Conservation (phyloP, 2,329 filamentous ascomycete species). For the Dendrostoma leiphaemia region DNA sequence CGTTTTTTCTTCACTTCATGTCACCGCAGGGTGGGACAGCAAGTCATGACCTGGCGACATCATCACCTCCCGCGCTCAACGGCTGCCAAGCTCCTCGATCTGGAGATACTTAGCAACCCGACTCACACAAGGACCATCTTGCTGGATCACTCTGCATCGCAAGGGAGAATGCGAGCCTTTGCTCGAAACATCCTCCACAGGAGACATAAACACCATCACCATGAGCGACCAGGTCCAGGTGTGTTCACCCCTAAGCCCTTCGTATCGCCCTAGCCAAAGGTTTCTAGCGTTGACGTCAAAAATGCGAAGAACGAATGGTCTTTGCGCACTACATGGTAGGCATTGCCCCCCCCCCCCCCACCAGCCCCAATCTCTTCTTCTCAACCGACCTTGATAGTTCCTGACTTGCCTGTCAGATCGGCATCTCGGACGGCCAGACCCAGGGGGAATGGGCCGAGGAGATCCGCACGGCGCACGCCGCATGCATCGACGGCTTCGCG, state of each 20-base stretch:
- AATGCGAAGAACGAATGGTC: constrained; percentile 18
- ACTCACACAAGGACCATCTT: no score
- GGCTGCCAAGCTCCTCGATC: no score
- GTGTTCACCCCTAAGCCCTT: neutral
- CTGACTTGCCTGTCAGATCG: constrained; percentile 24
- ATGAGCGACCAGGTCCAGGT: neutral
- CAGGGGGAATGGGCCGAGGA: constrained; percentile 31
- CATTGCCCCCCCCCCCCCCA: neutral
- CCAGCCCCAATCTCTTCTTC: no score
- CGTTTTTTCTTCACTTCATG: no score
- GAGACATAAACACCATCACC: neutral
- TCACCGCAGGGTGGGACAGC: no score
- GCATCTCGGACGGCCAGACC: constrained; percentile 30
- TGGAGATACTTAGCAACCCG: no score
- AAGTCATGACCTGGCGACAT: no score
- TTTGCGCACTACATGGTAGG: constrained; percentile 30
- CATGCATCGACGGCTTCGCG: constrained; percentile 41
- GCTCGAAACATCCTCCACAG: constrained; percentile 1
- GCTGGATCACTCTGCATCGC: no score
- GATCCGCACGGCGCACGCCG: constrained; percentile 31
- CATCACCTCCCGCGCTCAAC: no score
- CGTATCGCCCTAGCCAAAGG: neutral
- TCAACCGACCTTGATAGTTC: no score
- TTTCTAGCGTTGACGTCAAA: no score
- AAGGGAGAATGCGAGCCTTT: constrained; percentile 4